Base-by-base conservation (phyloP, 2,329 filamentous ascomycete species). In the Exophiala aquamarina region DNA sequence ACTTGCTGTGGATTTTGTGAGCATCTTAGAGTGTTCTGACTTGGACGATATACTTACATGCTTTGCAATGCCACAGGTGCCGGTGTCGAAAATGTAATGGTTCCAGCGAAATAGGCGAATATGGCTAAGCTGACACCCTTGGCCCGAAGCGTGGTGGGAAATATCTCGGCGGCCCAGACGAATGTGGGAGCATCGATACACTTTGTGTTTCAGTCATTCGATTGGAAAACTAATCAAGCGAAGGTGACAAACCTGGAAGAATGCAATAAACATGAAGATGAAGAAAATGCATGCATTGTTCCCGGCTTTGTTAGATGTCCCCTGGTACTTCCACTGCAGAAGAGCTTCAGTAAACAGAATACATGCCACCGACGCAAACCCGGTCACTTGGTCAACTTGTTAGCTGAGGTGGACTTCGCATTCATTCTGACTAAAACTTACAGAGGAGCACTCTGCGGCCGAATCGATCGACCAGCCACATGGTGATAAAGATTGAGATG, bases 391-490 rank as follows among this genome's bases (percentile, higher is more conserved):
- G 8, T 7, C 8, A 5, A 14, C 8, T 7, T 34, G 32, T 34
- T n/a, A 34, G 32, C 9, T 29, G 4, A 32, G 6, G 32, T 18
- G 18, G 9, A 9, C 14, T 18, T 18, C 8, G 6, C 6, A 34
- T 34, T 34, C 7, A 15, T 17, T 5, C 34, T 14, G 26, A 39
- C 15, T 21, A 21, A 6, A 14, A 47, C 44, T 47, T 18, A 47
- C 44, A 31, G 21, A 48, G 31, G 15, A 48, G 32, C 2, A 10
- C 31, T n/a, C 84, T 75, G 10, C 84, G 76, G 4, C 84, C 84
- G 42, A 88, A 84, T 0, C 78, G 73, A 58, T 87, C 84, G 0
- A 87, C 68, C 0, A 83, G 86, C 57, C 86, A 86, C 39, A 86
- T 82, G 47, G 81, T 85, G 42, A 87, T 76, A 8, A 86, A 69